A percentile compares a stretch with the other conserved stretches of the same genome.
Conservation (phyloP, 306 rosid species). For the Pachyrhizus erosus region DNA sequence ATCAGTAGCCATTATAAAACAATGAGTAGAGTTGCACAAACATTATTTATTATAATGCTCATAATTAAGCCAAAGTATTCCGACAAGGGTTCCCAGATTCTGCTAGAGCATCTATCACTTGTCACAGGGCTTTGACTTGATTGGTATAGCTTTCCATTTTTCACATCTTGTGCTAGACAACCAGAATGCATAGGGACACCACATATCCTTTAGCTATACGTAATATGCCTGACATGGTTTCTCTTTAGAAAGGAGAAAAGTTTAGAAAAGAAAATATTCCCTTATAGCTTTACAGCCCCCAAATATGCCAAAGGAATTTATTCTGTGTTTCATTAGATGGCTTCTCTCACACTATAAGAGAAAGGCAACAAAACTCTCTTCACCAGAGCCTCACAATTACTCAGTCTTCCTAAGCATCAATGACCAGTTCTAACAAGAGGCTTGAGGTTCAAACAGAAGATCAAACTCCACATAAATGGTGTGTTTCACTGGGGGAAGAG, state of each 20-base stretch:
- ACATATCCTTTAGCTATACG: slow-evolving; percentile 42
- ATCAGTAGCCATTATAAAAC: not conserved
- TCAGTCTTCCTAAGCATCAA: slow-evolving; percentile 34
- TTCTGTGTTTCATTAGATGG: slow-evolving; percentile 54
- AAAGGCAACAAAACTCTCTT: slow-evolving; percentile 42
- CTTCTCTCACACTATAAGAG: slow-evolving; percentile 66
- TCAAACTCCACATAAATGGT: slow-evolving; percentile 78
- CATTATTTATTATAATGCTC: slow-evolving; percentile 5
- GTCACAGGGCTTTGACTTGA: slow-evolving; percentile 37
- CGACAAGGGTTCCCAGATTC: slow-evolving; percentile 38
- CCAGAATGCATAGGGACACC: slow-evolving; percentile 46
- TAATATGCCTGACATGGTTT: slow-evolving; percentile 52
- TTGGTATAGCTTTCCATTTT: slow-evolving; percentile 45
- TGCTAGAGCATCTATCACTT: slow-evolving; percentile 39
- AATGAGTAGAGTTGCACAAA: slow-evolving; percentile 5
- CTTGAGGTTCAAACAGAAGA: slow-evolving; percentile 75
- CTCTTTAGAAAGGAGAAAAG: slow-evolving; percentile 44
- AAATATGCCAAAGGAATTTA: slow-evolving; percentile 75
- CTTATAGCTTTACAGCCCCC: slow-evolving; percentile 68
- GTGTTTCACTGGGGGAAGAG: slow-evolving; percentile 78
- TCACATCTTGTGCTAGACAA: slow-evolving; percentile 45
- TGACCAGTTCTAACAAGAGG: slow-evolving; percentile 57
- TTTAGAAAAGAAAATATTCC: slow-evolving; percentile 67
- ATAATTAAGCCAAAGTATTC: slow-evolving; percentile 31
- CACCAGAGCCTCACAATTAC: slow-evolving; percentile 46